Conservation (phyloP, 2,329 filamentous ascomycete species). For the Aspergillus clavatus region DNA sequence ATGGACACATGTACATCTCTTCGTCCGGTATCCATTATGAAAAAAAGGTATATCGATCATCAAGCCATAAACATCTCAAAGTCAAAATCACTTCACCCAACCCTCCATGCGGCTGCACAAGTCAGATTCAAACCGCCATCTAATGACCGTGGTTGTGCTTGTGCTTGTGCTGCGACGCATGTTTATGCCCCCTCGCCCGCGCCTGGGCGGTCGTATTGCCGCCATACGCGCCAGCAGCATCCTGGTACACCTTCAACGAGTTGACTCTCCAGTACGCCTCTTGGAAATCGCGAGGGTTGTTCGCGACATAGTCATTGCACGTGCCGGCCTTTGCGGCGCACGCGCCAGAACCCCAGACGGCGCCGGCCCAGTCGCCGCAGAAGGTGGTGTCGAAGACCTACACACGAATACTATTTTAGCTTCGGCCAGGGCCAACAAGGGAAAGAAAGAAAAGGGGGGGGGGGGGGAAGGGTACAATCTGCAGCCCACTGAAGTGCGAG, state of each 20-base stretch:
- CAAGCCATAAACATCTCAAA: not conserved
- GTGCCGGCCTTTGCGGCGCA: conserved; percentile 59
- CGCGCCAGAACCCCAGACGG: conserved; percentile 57
- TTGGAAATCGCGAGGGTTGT: conserved; percentile 64
- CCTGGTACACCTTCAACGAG: conserved; percentile 60
- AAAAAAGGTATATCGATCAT: not conserved
- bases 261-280: conserved; percentile 76
- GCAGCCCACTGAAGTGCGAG: conserved; percentile 63
- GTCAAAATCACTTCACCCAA: too few species aligned
- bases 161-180: not conserved
- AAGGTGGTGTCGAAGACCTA: conserved; percentile 67
- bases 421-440: not conserved
- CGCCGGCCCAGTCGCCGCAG: conserved; percentile 82
- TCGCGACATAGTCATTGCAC: conserved; percentile 67
- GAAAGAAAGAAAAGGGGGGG: not conserved
- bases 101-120: too few species aligned
- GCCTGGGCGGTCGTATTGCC: not conserved
- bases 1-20: not conserved
- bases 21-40: not conserved
- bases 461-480: conserved; percentile 51
- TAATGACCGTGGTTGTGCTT: not conserved
- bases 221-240: conserved; percentile 8
- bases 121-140: too few species aligned
- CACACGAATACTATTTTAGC: conserved; percentile 3
- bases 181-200: not conserved